Evolutionary conservation across 345 rosid species (phyloP).

Genomic region (Acer campestre): DNA sequence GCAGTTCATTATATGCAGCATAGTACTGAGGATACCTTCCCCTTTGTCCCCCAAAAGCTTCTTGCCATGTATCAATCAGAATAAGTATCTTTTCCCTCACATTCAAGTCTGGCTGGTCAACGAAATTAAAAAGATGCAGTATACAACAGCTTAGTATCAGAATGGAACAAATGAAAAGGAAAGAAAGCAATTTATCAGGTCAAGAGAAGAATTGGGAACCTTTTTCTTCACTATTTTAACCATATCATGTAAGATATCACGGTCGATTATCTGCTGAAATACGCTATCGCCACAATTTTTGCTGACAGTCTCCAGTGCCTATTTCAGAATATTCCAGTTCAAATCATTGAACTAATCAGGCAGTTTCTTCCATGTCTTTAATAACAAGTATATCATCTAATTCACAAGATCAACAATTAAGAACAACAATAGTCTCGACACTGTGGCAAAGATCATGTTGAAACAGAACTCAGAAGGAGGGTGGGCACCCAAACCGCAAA

Average conservation of each 20-base stretch:
- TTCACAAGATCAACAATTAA: not conserved
- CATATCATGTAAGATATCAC: slow-evolving; percentile 94
- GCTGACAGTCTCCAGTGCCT: slow-evolving; percentile 94
- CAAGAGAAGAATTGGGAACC: slow-evolving; percentile 44
- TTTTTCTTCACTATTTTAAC: slow-evolving; percentile 96
- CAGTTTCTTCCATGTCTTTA: not conserved
- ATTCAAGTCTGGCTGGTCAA: slow-evolving; percentile 84
- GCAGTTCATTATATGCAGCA: slow-evolving; percentile 85
- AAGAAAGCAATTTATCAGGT: slow-evolving; percentile 11
- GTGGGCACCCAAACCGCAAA: no score
- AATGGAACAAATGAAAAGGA: slow-evolving; percentile 17
- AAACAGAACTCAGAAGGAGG: not conserved
- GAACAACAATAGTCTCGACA: not conserved
- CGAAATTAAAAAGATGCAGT: slow-evolving; percentile 10
- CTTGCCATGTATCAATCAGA: slow-evolving; percentile 70
- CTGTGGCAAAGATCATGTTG: not conserved
- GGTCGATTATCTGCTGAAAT: slow-evolving; percentile 85
- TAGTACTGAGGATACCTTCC: slow-evolving; percentile 89
- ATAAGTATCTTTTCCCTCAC: slow-evolving; percentile 92
- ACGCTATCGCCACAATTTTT: slow-evolving; percentile 92
- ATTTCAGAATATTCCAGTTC: slow-evolving; percentile 22
- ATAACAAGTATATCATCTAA: not conserved
- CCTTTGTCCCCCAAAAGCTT: slow-evolving; percentile 78
- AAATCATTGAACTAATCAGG: slow-evolving; percentile 2
- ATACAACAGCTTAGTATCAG: slow-evolving; percentile 1